These are phyloP conservation scores for Metschnikowia cerradonensis DNA, from an alignment of 805 yeast species.

Conservation along the genomic window DNA sequence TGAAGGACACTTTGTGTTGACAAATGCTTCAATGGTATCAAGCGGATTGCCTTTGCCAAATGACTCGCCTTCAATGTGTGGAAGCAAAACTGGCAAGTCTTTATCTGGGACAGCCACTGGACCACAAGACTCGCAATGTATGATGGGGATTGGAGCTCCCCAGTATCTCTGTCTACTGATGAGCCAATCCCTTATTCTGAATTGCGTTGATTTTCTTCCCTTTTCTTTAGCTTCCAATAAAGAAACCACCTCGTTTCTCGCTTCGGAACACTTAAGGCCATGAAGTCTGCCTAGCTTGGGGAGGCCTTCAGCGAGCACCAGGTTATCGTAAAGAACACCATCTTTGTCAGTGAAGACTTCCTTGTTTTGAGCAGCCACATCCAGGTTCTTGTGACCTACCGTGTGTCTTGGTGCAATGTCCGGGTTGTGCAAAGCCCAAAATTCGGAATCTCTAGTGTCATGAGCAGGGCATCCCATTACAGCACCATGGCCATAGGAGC, in stretches of 20 bases:
- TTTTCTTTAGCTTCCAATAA: conserved; percentile 32
- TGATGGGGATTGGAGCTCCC: conserved; percentile 98
- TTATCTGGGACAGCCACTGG: conserved; percentile 87
- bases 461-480: conserved; percentile 99
- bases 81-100: conserved; percentile 79
- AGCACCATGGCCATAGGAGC: conserved; percentile 84
- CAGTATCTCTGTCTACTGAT: conserved; percentile 93
- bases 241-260: conserved; percentile 44
- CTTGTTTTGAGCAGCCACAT: conserved; percentile 6
- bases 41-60: conserved; percentile 63
- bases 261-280: conserved; percentile 51
- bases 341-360: conserved; percentile 50
- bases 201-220: conserved; percentile 52
- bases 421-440: conserved; percentile 69
- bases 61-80: conserved; percentile 52
- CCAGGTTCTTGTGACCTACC: conserved; percentile 38
- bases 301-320: conserved; percentile 25
- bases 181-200: conserved; percentile 85
- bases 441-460: conserved; percentile 76
- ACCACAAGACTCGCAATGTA: conserved; percentile 85
- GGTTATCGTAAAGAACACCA: conserved; percentile 33
- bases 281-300: conserved; percentile 33
- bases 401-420: conserved; percentile 37
- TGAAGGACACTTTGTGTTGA: conserved; percentile 72
- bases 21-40: conserved; percentile 61